These are phyloP conservation scores for Candida ponderosae DNA, from an alignment of 805 yeast genomes.

Conservation along the genomic window DNA sequence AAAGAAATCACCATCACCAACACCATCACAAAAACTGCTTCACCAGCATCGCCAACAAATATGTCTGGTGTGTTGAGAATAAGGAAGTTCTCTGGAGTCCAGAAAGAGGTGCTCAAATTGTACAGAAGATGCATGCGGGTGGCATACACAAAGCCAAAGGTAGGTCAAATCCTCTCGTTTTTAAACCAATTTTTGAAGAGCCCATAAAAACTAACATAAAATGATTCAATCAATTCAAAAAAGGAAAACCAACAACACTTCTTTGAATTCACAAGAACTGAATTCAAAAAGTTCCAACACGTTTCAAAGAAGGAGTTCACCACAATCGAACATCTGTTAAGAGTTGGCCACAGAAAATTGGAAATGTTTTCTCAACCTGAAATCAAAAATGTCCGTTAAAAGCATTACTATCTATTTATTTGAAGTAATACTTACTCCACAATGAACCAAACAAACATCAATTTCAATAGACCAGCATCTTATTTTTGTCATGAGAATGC, in stretches of 20 bases:
- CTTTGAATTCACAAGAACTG: slow-evolving; percentile 37
- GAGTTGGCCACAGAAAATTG: slow-evolving; percentile 64
- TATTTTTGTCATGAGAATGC: too few species aligned
- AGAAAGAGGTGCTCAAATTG: slow-evolving; percentile 41
- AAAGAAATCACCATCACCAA: too few species aligned
- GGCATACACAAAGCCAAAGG: slow-evolving; percentile 36
- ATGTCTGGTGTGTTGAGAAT: too few species aligned
- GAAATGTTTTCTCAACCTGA: slow-evolving; percentile 68
- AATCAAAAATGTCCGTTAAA: slow-evolving; percentile 55
- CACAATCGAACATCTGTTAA: slow-evolving; percentile 75
- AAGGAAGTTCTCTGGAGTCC: slow-evolving; percentile 36
- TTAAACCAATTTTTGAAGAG: too few species aligned
- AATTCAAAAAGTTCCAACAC: slow-evolving; percentile 49
- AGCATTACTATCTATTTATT: not conserved
- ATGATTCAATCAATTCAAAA: not conserved
- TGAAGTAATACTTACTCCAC: too few species aligned
- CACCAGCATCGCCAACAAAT: too few species aligned
- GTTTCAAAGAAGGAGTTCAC: slow-evolving; percentile 74
- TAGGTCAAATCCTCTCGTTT: too few species aligned
- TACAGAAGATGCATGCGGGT: slow-evolving; percentile 41
- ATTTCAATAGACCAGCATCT: too few species aligned
- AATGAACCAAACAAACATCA: too few species aligned
- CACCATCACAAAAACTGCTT: too few species aligned
- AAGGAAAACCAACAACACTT: slow-evolving; percentile 36
- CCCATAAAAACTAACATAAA: not conserved